Conservation (phyloP, 164 flowering plant genomes). For the Aristolochia californica region DNA sequence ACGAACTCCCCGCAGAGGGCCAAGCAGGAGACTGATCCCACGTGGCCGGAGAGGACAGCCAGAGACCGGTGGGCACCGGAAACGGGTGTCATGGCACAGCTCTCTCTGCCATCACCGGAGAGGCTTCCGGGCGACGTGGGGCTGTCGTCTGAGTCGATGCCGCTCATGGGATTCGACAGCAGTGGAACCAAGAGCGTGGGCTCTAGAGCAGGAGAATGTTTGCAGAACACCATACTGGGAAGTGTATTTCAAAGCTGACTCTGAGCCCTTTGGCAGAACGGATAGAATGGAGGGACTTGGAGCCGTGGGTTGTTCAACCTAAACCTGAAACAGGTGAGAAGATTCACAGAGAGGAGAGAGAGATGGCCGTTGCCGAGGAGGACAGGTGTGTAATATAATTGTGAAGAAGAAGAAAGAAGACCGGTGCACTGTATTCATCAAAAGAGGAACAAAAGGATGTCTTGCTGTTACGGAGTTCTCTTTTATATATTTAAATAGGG, state of each 20-base stretch:
- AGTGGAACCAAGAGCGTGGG: constrained; percentile 31
- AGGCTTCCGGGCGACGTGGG: constrained; percentile 17
- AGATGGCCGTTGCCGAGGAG: not conserved
- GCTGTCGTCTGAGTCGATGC: constrained; percentile 34
- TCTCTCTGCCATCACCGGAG: constrained; percentile 8
- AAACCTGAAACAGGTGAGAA: not conserved
- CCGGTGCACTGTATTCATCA: constrained; percentile 5
- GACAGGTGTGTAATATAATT: not conserved
- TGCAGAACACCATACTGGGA: constrained; percentile 9
- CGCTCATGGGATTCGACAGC: constrained; percentile 21
- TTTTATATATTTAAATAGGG: constrained; percentile 1
- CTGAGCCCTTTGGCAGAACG: not conserved
- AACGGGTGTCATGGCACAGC: constrained; percentile 12
- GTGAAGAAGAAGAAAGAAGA: constrained; percentile 6
- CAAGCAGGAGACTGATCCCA: constrained; percentile 71
- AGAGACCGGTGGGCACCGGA: constrained; percentile 32
- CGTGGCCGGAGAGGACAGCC: constrained; percentile 69
- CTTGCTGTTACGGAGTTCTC: not conserved
- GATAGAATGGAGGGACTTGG: not conserved
- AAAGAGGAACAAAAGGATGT: not conserved
- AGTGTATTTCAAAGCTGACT: not conserved
- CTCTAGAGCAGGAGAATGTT: constrained; percentile 9
- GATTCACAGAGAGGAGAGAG: constrained; percentile 1
- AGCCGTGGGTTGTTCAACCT: not conserved
- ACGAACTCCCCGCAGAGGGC: constrained; percentile 91